These are phyloP conservation scores for Cucumis hystrix DNA, from an alignment of 306 rosid genomes.

Conservation along the genomic window DNA sequence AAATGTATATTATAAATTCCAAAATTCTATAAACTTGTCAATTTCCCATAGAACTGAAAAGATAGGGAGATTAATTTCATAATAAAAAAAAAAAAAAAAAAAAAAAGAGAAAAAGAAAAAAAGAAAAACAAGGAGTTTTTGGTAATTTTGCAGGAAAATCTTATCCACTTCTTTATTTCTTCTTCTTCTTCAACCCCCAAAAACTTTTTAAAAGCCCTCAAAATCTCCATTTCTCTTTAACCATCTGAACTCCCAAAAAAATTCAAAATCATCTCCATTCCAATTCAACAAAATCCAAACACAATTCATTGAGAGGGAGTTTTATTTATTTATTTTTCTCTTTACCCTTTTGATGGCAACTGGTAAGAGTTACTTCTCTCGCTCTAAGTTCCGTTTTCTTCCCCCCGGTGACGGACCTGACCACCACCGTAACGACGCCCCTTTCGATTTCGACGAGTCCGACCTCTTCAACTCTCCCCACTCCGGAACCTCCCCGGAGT, in stretches of 20 bases:
- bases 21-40: not conserved
- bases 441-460: constrained; percentile 67
- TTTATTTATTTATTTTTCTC: not conserved
- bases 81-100: not conserved
- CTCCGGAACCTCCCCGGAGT: constrained; percentile 50
- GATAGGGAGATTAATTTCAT: not conserved
- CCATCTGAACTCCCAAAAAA: not conserved
- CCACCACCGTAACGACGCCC: constrained; percentile 18
- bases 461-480: constrained; percentile 48
- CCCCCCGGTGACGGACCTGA: constrained; percentile 19
- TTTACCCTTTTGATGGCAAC: constrained; percentile 32
- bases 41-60: not conserved
- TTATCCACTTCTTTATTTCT: not conserved
- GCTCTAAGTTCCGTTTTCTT: constrained; percentile 40
- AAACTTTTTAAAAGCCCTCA: not conserved
- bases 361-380: constrained; percentile 30
- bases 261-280: not conserved
- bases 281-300: too few relatives aligned
- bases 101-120: too few relatives aligned
- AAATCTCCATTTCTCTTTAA: not conserved
- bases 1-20: not conserved
- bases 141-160: not conserved
- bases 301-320: not conserved
- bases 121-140: not conserved
- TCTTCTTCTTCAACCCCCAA: not conserved